A percentile compares a stretch with the other conserved stretches of the same genome.
Evolutionary conservation across 805 yeast genomes (phyloP).

Genomic region (Myxozyma vanderwaltii): DNA sequence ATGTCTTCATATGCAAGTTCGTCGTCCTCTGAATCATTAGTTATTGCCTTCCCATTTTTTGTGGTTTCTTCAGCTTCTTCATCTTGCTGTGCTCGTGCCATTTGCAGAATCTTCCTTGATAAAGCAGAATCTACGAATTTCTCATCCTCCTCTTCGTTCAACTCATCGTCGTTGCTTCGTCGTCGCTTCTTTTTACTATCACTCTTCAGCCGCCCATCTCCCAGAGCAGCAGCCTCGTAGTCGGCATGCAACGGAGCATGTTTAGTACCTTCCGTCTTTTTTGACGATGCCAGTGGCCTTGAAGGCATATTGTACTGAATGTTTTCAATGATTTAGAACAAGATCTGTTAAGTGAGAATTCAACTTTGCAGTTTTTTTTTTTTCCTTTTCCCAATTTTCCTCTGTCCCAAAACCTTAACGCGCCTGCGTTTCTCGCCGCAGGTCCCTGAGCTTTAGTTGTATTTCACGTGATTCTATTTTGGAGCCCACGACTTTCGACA

Average conservation of each 20-base stretch:
- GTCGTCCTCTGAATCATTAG: conserved; percentile 44
- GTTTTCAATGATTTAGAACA: background rate
- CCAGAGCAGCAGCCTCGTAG: conserved; percentile 28
- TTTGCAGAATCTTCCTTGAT: conserved; percentile 80
- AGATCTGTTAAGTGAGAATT: background rate
- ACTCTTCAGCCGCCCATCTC: conserved; percentile 25
- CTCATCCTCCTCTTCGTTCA: conserved; percentile 54
- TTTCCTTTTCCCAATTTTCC: background rate
- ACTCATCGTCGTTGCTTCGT: conserved; percentile 15
- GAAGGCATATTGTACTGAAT: background rate
- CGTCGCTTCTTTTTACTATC: conserved; percentile 15
- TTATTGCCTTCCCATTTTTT: conserved; percentile 34
- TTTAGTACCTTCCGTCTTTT: background rate
- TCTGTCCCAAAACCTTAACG: conserved; percentile 3
- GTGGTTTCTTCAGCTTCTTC: conserved; percentile 76
- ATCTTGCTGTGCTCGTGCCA: conserved; percentile 91
- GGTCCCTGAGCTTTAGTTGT: no score
- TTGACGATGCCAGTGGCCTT: background rate
- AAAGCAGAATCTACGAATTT: conserved; percentile 75
- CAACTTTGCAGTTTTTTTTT: background rate
- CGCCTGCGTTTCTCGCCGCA: background rate
- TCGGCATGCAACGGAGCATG: conserved; percentile 30
- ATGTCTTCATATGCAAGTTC: conserved; percentile 56
- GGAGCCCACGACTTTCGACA: background rate
- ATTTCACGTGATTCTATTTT: background rate